phyloP scores from a whole-genome alignment of 345 rosid genomes.

The Brassica incana region DNA sequence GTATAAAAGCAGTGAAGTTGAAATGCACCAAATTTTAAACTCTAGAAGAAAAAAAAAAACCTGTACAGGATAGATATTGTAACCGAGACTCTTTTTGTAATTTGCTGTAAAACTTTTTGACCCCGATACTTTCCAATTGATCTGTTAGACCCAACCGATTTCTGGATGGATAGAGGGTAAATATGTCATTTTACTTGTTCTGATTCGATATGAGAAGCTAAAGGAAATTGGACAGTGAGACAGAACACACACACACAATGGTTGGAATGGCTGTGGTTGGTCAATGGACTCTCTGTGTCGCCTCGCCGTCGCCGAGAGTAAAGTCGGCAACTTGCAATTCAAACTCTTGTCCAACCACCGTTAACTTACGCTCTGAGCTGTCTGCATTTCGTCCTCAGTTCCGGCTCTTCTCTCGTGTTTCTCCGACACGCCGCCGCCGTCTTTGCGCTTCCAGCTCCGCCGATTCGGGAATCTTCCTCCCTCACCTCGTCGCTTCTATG shows the following conservation, averaged over 20 bases:
- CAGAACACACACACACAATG: slow-evolving; percentile 20
- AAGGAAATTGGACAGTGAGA: not conserved
- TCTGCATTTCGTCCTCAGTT: slow-evolving; percentile 56
- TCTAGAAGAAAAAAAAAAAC: not conserved
- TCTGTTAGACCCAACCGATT: not conserved
- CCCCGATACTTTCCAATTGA: not conserved
- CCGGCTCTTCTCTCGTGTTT: slow-evolving; percentile 48
- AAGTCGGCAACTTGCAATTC: slow-evolving; percentile 4
- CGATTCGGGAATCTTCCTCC: slow-evolving; percentile 68
- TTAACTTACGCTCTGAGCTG: slow-evolving; percentile 34
- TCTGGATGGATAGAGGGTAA: slow-evolving; percentile 10
- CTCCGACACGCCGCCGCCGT: slow-evolving; percentile 38
- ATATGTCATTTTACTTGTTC: not conserved
- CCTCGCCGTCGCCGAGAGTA: slow-evolving; percentile 15
- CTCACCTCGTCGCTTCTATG: slow-evolving; percentile 81
- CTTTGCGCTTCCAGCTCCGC: slow-evolving; percentile 44
- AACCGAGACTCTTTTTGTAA: not conserved
- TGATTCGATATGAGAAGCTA: slow-evolving; percentile 10
- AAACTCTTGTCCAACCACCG: slow-evolving; percentile 34
- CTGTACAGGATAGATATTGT: not conserved
- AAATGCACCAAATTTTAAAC: not conserved
- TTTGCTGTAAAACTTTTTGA: not conserved
- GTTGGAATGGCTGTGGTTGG: slow-evolving; percentile 35
- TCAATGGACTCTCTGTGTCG: slow-evolving; percentile 25
- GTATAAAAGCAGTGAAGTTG: slow-evolving; percentile 3